A percentile compares a stretch with the other conserved stretches of the same genome.
phyloP scores from a whole-genome alignment of 805 yeast species.

The Metschnikowia arizonensis region DNA sequence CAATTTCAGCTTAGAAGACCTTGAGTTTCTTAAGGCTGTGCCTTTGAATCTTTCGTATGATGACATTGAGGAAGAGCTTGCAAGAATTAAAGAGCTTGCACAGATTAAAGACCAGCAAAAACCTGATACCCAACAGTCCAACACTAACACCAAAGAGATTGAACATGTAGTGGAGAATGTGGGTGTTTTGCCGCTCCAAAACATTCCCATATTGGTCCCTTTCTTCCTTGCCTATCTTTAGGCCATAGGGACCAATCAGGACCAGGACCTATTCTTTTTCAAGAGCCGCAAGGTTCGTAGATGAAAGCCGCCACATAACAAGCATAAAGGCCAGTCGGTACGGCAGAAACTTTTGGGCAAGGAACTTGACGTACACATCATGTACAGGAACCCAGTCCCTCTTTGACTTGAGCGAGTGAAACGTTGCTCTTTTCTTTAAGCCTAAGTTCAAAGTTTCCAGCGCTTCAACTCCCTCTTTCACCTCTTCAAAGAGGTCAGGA shows the following conservation, averaged over 20 bases:
- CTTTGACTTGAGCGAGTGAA: conserved; percentile 35
- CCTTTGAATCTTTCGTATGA: conserved; percentile 35
- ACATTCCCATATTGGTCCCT: neutral
- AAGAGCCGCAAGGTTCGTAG: conserved; percentile 50
- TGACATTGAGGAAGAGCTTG: conserved; percentile 35
- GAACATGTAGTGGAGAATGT: neutral
- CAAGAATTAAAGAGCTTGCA: conserved; percentile 22
- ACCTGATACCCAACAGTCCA: no score
- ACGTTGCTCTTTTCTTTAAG: conserved; percentile 35
- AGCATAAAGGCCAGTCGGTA: conserved; percentile 65
- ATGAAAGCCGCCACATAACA: conserved; percentile 67
- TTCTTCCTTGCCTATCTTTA: neutral
- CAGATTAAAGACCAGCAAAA: no score
- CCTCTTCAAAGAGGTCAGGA: conserved; percentile 44
- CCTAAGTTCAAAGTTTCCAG: conserved; percentile 31
- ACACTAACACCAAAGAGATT: no score
- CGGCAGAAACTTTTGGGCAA: conserved; percentile 62
- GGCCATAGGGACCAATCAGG: no score
- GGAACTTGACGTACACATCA: conserved; percentile 51
- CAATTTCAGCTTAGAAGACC: conserved; percentile 26
- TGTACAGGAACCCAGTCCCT: conserved; percentile 65
- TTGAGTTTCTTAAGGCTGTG: conserved; percentile 25
- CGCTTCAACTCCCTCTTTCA: conserved; percentile 33
- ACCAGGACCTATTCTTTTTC: conserved; percentile 19
- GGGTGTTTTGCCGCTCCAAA: neutral